Percentiles rank a stretch among this genome's conserved stretches.
phyloP scores from a whole-genome alignment of 176 grass and related monocot species.

The Bonia amplexicaulis region DNA sequence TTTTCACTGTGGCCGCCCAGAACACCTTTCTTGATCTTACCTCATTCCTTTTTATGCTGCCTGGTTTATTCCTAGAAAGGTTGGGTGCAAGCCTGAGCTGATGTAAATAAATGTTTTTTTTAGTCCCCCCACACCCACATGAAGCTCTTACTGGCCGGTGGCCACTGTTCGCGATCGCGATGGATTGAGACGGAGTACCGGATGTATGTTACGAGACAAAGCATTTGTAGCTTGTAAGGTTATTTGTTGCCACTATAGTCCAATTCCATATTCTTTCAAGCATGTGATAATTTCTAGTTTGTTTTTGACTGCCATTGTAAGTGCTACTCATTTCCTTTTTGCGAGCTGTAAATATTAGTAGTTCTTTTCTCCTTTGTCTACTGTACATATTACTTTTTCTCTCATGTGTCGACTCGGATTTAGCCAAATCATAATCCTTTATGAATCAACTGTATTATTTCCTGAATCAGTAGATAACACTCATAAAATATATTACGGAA shows the following conservation, averaged over 20 bases:
- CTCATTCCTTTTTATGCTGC: background rate
- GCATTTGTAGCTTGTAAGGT: background rate
- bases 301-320: background rate
- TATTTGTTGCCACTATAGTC: background rate
- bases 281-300: background rate
- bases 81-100: background rate
- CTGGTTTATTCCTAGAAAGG: slow-evolving; percentile 28
- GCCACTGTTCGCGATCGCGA: background rate
- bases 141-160: background rate
- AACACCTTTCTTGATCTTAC: background rate
- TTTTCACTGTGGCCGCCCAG: background rate
- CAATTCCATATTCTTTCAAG: slow-evolving; percentile 8
- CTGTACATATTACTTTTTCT: background rate
- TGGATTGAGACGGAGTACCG: background rate
- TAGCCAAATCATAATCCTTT: too few relatives aligned
- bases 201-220: background rate
- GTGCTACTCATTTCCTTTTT: background rate
- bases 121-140: background rate
- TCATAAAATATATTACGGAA: too few relatives aligned
- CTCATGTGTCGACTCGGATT: too few relatives aligned
- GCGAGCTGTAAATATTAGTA: slow-evolving; percentile 20
- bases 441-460: too few relatives aligned
- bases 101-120: slow-evolving; percentile 23
- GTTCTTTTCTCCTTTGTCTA: background rate
- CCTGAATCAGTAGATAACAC: too few relatives aligned